phyloP scores from a whole-genome alignment of 345 rosid species.

The Citrus reticulata region DNA sequence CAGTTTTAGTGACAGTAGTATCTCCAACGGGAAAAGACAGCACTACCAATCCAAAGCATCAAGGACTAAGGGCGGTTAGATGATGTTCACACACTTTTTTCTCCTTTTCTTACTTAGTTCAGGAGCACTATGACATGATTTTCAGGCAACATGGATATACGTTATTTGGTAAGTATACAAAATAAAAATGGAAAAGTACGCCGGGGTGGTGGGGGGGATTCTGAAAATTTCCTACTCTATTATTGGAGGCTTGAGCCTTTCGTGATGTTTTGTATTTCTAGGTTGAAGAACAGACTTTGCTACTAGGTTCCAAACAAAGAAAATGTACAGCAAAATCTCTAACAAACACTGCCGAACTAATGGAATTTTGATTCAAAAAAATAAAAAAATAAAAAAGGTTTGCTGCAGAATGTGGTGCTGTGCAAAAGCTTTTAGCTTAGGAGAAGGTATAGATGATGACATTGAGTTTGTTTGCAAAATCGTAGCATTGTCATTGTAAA shows the following conservation, averaged over 20 bases:
- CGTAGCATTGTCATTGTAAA: background rate
- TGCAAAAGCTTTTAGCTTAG: background rate
- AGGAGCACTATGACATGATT: background rate
- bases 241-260: background rate
- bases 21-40: constrained; percentile 53
- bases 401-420: background rate
- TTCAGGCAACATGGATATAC: background rate
- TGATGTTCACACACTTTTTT: constrained; percentile 5
- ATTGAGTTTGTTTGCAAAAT: background rate
- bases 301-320: constrained; percentile 9
- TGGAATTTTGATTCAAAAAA: background rate
- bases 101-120: background rate
- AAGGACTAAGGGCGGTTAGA: constrained; percentile 35
- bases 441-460: constrained; percentile 6
- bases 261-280: background rate
- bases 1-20: constrained; percentile 87
- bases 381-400: background rate
- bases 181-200: too few species aligned
- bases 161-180: constrained; percentile 4
- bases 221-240: background rate
- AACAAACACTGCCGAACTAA: background rate
- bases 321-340: constrained; percentile 21
- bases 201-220: too few species aligned
- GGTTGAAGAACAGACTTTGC: constrained; percentile 8
- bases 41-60: constrained; percentile 40